phyloP scores from a whole-genome alignment of 805 yeast genomes.

The Alloascoidea hylecoeti region DNA sequence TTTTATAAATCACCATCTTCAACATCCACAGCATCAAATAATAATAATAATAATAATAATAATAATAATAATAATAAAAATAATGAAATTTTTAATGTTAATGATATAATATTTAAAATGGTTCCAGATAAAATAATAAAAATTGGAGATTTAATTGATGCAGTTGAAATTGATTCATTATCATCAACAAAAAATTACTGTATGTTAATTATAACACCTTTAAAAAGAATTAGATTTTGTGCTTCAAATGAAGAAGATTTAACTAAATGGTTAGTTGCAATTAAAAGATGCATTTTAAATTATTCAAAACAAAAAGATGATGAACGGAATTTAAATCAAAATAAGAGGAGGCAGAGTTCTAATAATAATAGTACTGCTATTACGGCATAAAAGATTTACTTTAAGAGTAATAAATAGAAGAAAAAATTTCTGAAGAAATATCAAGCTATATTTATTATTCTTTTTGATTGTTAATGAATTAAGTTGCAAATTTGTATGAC shows the following conservation, averaged over 20 bases:
- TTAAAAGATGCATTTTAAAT: slow-evolving; percentile 17
- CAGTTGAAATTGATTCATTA: slow-evolving; percentile 33
- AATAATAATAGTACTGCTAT: background rate
- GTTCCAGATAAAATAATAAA: slow-evolving; percentile 19
- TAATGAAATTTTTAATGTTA: slow-evolving; percentile 2
- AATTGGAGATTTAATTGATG: slow-evolving; percentile 25
- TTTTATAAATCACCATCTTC: slow-evolving; percentile 23
- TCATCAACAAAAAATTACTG: slow-evolving; percentile 29
- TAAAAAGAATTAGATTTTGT: slow-evolving; percentile 28
- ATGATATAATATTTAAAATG: slow-evolving; percentile 8
- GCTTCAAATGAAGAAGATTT: slow-evolving; percentile 30
- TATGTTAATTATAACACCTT: slow-evolving; percentile 30
- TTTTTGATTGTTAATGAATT: too few species aligned
- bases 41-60: slow-evolving; percentile 6
- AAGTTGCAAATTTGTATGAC: too few species aligned
- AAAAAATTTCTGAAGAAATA: too few species aligned
- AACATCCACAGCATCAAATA: slow-evolving; percentile 9
- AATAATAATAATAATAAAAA: slow-evolving; percentile 2
- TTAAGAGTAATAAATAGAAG: too few species aligned
- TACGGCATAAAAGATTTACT: too few species aligned
- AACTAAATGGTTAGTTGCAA: slow-evolving; percentile 31
- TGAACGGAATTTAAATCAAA: background rate
- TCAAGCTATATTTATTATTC: too few species aligned
- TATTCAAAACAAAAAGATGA: background rate
- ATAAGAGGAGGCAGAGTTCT: slow-evolving; percentile 1